These are phyloP conservation scores for Prunus fruticosa DNA, from an alignment of 306 rosid genomes.

Conservation along the genomic window DNA sequence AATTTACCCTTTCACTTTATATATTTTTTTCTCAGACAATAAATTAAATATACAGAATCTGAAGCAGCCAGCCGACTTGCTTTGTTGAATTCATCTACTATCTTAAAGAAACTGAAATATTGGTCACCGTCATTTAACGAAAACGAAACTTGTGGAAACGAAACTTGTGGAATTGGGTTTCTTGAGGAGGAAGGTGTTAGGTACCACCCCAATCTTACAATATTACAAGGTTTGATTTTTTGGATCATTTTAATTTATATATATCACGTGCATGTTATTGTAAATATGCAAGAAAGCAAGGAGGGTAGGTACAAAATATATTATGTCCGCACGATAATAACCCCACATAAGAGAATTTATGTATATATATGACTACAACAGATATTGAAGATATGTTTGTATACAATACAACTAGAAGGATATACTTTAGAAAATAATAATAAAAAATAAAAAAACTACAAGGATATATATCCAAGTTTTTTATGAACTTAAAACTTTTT, in stretches of 20 bases:
- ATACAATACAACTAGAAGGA: neutral
- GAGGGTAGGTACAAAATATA: too few relatives aligned
- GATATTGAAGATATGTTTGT: too few relatives aligned
- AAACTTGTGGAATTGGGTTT: neutral
- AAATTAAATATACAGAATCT: neutral
- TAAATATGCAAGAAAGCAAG: fast-evolving
- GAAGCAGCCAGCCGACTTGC: neutral
- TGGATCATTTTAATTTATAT: neutral
- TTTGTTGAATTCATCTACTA: neutral
- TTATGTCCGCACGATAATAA: too few relatives aligned
- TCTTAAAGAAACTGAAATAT: neutral
- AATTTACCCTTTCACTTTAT: too few relatives aligned
- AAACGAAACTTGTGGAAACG: neutral
- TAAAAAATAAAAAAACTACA: neutral
- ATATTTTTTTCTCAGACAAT: too few relatives aligned
- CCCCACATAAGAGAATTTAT: too few relatives aligned
- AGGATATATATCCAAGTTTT: neutral
- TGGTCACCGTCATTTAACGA: neutral
- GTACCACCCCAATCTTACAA: neutral
- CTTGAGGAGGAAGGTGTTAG: neutral
- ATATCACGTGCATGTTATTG: too few relatives aligned
- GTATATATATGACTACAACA: too few relatives aligned
- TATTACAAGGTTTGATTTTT: neutral
- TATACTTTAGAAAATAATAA: neutral
- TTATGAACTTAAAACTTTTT: too few relatives aligned